Evolutionary conservation across 768 basidiomycete species (phyloP).

Genomic region (Boletus pseudopeckii): DNA sequence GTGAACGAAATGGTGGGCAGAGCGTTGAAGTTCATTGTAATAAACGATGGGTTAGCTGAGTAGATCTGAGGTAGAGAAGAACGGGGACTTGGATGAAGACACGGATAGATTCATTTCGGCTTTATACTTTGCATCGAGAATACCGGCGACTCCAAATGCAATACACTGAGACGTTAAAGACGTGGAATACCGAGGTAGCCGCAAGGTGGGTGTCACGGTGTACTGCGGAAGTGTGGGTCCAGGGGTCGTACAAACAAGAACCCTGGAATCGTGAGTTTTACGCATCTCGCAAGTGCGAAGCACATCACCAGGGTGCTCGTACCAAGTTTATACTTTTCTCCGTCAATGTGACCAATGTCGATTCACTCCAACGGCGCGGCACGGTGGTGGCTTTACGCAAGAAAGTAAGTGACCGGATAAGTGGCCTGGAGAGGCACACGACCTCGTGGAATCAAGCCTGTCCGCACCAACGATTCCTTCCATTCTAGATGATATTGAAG

Average conservation of each 20-base stretch:
- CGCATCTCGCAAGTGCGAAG: conserved; percentile 15
- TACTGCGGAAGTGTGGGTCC: conserved; percentile 16
- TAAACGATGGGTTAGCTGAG: not conserved
- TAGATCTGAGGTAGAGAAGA: not conserved
- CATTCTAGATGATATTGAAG: conserved; percentile 21
- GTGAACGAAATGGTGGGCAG: conserved; percentile 33
- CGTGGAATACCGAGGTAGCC: conserved; percentile 13
- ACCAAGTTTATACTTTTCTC: conserved; percentile 7
- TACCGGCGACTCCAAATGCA: not conserved
- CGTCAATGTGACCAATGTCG: conserved; percentile 1
- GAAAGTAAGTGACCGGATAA: conserved; percentile 1
- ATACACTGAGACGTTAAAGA: not conserved
- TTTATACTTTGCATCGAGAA: conserved; percentile 23
- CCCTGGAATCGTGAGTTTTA: conserved; percentile 17
- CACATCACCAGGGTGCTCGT: conserved; percentile 1
- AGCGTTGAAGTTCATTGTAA: conserved; percentile 24
- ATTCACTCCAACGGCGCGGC: conserved; percentile 2
- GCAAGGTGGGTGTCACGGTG: not conserved
- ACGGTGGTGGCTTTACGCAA: conserved; percentile 17
- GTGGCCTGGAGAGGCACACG: conserved; percentile 8
- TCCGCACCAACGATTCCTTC: conserved; percentile 11
- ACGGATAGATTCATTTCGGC: not conserved
- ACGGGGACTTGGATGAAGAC: not conserved
- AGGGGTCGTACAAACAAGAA: conserved; percentile 14
- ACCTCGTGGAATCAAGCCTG: conserved; percentile 21